Evolutionary conservation across 2,329 filamentous ascomycete species (phyloP), one percentile per base, ranked within the genome.

Genomic region (Cercospora brassicicola): DNA sequence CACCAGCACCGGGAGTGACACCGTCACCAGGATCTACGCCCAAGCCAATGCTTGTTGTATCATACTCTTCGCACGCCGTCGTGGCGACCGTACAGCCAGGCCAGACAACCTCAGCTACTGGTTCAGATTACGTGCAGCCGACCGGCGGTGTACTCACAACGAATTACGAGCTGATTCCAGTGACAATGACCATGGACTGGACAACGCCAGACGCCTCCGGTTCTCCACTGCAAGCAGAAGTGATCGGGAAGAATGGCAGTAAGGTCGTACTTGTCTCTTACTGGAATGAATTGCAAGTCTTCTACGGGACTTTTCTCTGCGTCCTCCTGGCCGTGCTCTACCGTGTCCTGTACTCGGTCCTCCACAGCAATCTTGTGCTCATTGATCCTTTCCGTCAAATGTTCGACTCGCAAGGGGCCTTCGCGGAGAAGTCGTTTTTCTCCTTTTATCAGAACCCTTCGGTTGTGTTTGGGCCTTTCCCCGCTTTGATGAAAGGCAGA

Each of bases 301-400:
- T 72, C 57, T 45, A 69, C 7, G 65, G 67, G 3, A 72, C 69
- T n/a, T 72, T 69, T 36, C 61, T 71, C 8, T 59, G 65, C 23
- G 65, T 72, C 4, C 45, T 71, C 9, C 26, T 72, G 18, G 70
- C 70, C 11, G 70, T 71, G 20, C 36, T 69, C n/a, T 72, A 72
- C 26, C 70, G 70, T 36, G 66, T 72, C 10, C 45, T 72, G 10
- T 64, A 68, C 33, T 67, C 69, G 11, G 57, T 66, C 2, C 30
- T 72, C 5, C 63, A 71, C 64, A 72, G 67, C 20, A 64, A 69
- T 42, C 62, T 71, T 20, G 64, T 53, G 18, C 66, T 71, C 18
- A 67, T 72, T 45, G 69, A 72, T 11, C 67, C 71, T 3, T 72
- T 72, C 48, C 67, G 71, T n/a, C 67, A 69, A 56, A 18, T 72